Percentiles rank a stretch among this genome's conserved stretches.
Conservation (phyloP, 306 rosid genomes). For the Glycine tomentella region DNA sequence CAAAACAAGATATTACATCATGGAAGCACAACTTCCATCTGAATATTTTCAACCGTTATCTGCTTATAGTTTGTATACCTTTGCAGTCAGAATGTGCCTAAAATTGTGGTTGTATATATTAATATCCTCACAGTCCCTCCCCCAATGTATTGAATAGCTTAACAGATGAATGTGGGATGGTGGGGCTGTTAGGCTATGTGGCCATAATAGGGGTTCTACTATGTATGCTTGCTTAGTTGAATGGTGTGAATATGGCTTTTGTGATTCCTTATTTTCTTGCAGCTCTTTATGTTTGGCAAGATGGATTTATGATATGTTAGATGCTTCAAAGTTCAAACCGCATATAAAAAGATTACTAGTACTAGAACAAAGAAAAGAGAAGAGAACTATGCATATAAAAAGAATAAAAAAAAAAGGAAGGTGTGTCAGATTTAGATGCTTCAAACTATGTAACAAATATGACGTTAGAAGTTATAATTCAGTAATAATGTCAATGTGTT, state of each 20-base stretch:
- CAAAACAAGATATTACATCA: constrained; percentile 1
- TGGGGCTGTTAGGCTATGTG: neutral
- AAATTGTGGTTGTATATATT: constrained; percentile 29
- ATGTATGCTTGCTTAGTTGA: constrained; percentile 33
- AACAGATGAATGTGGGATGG: neutral
- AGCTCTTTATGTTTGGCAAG: constrained; percentile 7
- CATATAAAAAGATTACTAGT: neutral
- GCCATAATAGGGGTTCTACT: neutral
- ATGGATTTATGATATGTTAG: constrained; percentile 6
- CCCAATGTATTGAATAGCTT: neutral
- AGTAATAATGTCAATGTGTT: neutral
- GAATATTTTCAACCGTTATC: constrained; percentile 23
- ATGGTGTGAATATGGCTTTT: constrained; percentile 28
- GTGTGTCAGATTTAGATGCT: constrained; percentile 18
- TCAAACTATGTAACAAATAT: constrained; percentile 14
- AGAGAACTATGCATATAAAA: neutral
- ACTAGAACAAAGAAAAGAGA: neutral
- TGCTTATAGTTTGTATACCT: constrained; percentile 29
- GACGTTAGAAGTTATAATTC: neutral
- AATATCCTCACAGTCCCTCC: neutral
- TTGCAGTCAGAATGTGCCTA: constrained; percentile 28
- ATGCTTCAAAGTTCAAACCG: constrained; percentile 29
- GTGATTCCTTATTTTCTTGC: constrained; percentile 20
- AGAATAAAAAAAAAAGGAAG: neutral
- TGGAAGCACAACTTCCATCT: constrained; percentile 3